Base-by-base conservation (phyloP, 352 stramenopile genomes). In the Phytophthora gonapodyides region DNA sequence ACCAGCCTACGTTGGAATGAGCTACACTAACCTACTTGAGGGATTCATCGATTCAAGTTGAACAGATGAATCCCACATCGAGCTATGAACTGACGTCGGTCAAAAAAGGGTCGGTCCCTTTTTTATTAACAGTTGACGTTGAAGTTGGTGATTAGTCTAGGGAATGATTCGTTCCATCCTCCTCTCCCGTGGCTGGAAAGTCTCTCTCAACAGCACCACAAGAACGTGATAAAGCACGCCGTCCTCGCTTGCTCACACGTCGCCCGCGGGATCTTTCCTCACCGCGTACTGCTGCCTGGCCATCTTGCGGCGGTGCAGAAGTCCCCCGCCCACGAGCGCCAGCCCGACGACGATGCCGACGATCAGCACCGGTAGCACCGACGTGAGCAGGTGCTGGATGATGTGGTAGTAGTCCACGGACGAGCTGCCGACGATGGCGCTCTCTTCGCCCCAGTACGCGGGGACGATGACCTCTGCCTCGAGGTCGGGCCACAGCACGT, bases 401-500 rank as follows among this genome's bases (percentile, higher is more conserved):
- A 64, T 57, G 42, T 83, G 73, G 61, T 81, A 89, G 37, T 68
- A 67, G 45, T 73, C 58, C 7, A 77, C 64, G 10, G 66, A 68
- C 4, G 48, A 71, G 27, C 52, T 60, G 9, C 63, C 67, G 35
- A 88, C 51, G 2, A 46, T 69, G 48, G 78, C 68, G 51, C 40
- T 68, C 31, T 88, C 80, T 24, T 86, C 70, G 24, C 76, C 78
- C 67, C 79, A 81, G 58, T 90, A 92, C 6, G 69, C 61, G 5
- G 80, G 80, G 50, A 79, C 66, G 17, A 90, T 76, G 35, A 92
- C 59, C 43, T 92, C 78, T 24, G 76, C 54, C 45, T 61, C 47
- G n/a, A 89, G 61, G 8, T 64, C 67, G 8, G 83, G 79, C 68
- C 69, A 89, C 59, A 90, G 35, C 41, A 92, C 43, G 47, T 92